These are phyloP conservation scores for Podospora didyma DNA, from an alignment of 495 filamentous ascomycete genomes.

Conservation along the genomic window DNA sequence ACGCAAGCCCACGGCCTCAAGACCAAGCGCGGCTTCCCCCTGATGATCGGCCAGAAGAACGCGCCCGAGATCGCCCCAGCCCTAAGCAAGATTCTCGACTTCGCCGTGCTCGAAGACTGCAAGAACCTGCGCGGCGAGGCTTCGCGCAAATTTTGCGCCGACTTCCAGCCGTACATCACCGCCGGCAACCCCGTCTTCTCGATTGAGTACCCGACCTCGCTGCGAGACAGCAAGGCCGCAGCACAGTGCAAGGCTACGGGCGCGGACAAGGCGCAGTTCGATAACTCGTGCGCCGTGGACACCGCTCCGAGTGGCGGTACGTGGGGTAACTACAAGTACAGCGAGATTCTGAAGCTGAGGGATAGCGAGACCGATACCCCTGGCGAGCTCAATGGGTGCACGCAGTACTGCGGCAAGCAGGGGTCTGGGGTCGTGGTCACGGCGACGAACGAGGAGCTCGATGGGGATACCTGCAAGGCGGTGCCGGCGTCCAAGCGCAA, in stretches of 20 bases:
- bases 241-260: conserved; percentile 27
- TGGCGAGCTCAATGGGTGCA: conserved; percentile 59
- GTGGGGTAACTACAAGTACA: conserved; percentile 39
- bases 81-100: conserved; percentile 55
- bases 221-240: not conserved
- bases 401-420: conserved; percentile 39
- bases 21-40: conserved; percentile 37
- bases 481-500: not conserved
- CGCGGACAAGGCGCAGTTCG: conserved; percentile 27
- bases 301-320: not conserved
- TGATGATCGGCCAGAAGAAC: conserved; percentile 63
- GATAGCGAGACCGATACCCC: conserved; percentile 17
- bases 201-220: conserved; percentile 57
- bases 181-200: conserved; percentile 66
- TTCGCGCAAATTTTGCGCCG: conserved; percentile 36
- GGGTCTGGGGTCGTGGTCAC: conserved; percentile 4
- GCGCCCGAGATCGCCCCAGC: conserved; percentile 51
- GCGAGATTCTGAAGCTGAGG: conserved; percentile 53
- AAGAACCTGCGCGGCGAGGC: conserved; percentile 46
- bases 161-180: conserved; percentile 52
- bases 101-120: conserved; percentile 71
- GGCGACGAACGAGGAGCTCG: not conserved
- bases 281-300: not conserved
- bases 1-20: conserved; percentile 43
- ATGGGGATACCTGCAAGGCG: conserved; percentile 1